Percentiles rank a stretch among this genome's conserved stretches.
These are phyloP conservation scores for Inga leiocalycina DNA, from an alignment of 306 rosid genomes.

Conservation along the genomic window DNA sequence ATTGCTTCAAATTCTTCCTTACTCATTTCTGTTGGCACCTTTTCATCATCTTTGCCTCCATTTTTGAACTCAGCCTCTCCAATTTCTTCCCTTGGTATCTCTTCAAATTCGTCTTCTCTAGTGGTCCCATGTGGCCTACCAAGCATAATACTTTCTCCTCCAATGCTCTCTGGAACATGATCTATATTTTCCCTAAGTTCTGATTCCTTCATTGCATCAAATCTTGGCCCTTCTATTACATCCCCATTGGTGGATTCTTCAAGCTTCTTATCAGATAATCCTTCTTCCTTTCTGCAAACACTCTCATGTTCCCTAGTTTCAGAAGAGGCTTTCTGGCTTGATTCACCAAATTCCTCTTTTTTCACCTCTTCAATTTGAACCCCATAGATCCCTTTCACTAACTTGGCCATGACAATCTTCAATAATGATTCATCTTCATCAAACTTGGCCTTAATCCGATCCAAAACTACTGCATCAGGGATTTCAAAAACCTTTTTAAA, in stretches of 20 bases:
- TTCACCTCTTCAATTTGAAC: constrained; percentile 57
- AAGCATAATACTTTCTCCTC: neutral
- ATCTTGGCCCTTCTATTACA: neutral
- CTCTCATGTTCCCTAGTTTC: neutral
- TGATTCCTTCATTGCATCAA: neutral
- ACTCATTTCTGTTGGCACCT: neutral
- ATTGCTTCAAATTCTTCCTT: neutral
- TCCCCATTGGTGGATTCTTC: neutral
- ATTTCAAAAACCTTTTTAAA: constrained; percentile 63
- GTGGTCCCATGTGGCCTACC: neutral
- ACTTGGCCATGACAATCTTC: constrained; percentile 65
- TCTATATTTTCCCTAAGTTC: neutral
- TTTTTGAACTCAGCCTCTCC: neutral
- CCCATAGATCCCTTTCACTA: constrained; percentile 53
- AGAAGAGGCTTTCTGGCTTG: neutral
- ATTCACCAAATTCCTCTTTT: constrained; percentile 32
- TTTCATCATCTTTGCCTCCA: neutral
- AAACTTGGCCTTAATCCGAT: constrained; percentile 64
- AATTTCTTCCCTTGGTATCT: neutral
- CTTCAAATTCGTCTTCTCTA: neutral
- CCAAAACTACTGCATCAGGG: constrained; percentile 68
- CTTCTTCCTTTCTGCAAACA: neutral
- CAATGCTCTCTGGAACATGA: neutral
- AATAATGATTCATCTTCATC: constrained; percentile 55
- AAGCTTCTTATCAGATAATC: neutral